phyloP scores from a whole-genome alignment of 331 rosid species.

The Ulmus americana region DNA sequence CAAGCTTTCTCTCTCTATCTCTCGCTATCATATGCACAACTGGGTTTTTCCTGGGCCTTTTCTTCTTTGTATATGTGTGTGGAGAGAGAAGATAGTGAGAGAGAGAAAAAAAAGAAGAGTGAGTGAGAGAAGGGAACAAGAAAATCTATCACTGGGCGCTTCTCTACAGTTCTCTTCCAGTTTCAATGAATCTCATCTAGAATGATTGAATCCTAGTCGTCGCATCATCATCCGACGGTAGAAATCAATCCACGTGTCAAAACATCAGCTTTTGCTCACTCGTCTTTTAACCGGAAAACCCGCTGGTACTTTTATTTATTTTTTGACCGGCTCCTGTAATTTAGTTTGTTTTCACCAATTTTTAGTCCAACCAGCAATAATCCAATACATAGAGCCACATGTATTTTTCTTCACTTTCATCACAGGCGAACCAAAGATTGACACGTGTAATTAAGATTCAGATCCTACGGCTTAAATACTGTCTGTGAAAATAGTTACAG shows the following conservation, averaged over 20 bases:
- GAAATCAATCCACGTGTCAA: conserved; percentile 46
- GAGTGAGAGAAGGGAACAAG: conserved; percentile 36
- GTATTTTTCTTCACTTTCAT: conserved; percentile 7
- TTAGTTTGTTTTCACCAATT: conserved; percentile 19
- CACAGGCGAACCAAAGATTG: conserved; percentile 17
- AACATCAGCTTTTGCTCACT: conserved; percentile 49
- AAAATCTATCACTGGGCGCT: conserved; percentile 49
- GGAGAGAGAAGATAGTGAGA: conserved; percentile 2
- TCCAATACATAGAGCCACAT: conserved; percentile 24
- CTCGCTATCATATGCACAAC: conserved; percentile 21
- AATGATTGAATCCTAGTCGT: conserved; percentile 24
- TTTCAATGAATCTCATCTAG: conserved; percentile 48
- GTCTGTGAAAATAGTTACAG: background rate
- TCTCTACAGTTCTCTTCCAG: conserved; percentile 60
- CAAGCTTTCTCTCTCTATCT: conserved; percentile 12
- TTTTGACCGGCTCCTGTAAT: conserved; percentile 39
- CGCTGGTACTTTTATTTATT: conserved; percentile 57
- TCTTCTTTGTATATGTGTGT: conserved; percentile 6
- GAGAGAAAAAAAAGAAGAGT: conserved; percentile 14
- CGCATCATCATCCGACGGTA: conserved; percentile 47
- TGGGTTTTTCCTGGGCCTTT: conserved; percentile 18
- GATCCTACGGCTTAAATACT: background rate
- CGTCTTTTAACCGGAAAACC: conserved; percentile 85
- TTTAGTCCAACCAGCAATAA: conserved; percentile 15
- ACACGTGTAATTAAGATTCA: background rate